Conservation (phyloP, 1,139 yeast genomes). For the Blastobotrys malaysiensis region DNA sequence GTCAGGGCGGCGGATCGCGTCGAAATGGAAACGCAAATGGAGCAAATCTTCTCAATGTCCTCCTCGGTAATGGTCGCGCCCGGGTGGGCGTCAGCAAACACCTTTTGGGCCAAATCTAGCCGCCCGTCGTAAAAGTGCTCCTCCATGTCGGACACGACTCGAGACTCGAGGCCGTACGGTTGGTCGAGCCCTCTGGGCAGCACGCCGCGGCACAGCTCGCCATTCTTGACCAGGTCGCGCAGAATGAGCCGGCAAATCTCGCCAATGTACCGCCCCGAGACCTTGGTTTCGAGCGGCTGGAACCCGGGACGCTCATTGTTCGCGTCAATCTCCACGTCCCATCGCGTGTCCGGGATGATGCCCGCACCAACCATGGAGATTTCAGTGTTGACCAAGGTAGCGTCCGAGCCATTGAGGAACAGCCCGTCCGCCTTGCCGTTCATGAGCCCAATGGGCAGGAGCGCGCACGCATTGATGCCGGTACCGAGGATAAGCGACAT, state of each 20-base stretch:
- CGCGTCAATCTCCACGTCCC: conserved; percentile 64
- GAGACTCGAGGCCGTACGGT: conserved; percentile 25
- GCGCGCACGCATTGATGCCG: conserved; percentile 62
- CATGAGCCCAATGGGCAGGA: conserved; percentile 20
- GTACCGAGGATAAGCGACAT: conserved; percentile 88
- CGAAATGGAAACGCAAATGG: conserved; percentile 63
- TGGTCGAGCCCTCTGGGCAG: conserved; percentile 24
- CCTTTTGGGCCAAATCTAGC: conserved; percentile 19
- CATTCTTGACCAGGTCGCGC: conserved; percentile 60
- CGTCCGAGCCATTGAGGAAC: conserved; percentile 6
- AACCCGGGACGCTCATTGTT: conserved; percentile 66
- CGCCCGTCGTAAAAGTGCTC: conserved; percentile 17
- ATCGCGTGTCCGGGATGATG: conserved; percentile 64
- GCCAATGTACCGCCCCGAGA: conserved; percentile 84
- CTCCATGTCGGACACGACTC: conserved; percentile 29
- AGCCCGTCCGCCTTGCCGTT: conserved; percentile 8
- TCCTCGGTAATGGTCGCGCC: conserved; percentile 10
- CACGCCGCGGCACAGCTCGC: conserved; percentile 44
- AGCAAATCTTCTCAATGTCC: conserved; percentile 46
- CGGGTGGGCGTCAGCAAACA: conserved; percentile 22
- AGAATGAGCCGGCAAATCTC: conserved; percentile 70
- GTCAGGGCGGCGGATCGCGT: conserved; percentile 76
- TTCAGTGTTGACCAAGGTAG: conserved; percentile 31
- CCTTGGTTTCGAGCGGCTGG: conserved; percentile 82
- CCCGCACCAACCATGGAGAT: conserved; percentile 30